phyloP scores from a whole-genome alignment of 148 eudicot species.

The Nepenthes mirabilis region DNA sequence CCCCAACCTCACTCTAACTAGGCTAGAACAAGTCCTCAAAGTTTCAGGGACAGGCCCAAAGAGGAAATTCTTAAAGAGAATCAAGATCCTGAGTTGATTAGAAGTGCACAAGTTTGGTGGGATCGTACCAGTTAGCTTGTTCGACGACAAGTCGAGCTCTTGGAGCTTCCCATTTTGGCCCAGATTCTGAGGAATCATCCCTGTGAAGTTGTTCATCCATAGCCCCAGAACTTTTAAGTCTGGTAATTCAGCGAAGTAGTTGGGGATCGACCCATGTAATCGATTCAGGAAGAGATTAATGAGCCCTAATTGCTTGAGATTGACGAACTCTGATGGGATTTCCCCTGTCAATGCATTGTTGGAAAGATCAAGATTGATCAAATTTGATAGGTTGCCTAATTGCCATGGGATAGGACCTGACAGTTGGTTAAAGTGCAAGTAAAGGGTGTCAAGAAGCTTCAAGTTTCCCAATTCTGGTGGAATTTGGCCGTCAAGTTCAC shows the following conservation, averaged over 20 bases:
- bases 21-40: conserved; percentile 56
- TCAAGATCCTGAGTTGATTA: conserved; percentile 41
- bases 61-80: conserved; percentile 63
- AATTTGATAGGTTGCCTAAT: conserved; percentile 54
- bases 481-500: conserved; percentile 56
- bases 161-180: conserved; percentile 56
- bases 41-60: conserved; percentile 71
- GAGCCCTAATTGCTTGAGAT: conserved; percentile 35
- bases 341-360: conserved; percentile 62
- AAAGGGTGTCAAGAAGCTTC: conserved; percentile 46
- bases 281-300: conserved; percentile 73
- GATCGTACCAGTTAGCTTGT: conserved; percentile 91
- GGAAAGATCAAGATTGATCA: conserved; percentile 68
- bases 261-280: conserved; percentile 84
- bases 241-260: conserved; percentile 57
- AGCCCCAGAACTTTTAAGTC: conserved; percentile 41
- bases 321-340: conserved; percentile 56
- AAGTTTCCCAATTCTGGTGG: conserved; percentile 69
- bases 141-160: conserved; percentile 70
- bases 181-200: conserved; percentile 54
- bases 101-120: conserved; percentile 73
- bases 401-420: conserved; percentile 66
- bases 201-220: conserved; percentile 94
- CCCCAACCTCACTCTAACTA: conserved; percentile 67
- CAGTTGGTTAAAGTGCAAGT: conserved; percentile 43